Base-by-base conservation (phyloP, 2,329 filamentous ascomycete genomes). In the Magnaporthales sp. region DNA sequence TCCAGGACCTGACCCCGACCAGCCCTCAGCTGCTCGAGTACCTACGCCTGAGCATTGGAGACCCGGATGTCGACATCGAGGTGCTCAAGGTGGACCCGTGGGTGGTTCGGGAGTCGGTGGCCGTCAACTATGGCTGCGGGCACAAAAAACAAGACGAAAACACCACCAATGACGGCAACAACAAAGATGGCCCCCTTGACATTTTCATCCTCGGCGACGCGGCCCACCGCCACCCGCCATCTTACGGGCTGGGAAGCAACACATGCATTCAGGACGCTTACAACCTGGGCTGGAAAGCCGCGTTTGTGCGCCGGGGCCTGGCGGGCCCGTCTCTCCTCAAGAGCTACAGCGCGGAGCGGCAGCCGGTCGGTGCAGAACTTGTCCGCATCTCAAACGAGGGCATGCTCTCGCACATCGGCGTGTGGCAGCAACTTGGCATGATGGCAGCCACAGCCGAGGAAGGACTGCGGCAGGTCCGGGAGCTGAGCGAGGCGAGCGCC, bases 241-340 rank as follows among this genome's bases (percentile, higher is more conserved):
- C 81, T n/a, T 84, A 86, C 70, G 85, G 84, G 0, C 77, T 87
- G 0, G 84, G 85, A 1, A 82, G 80, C 29, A 87, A 87, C 70
- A 87, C 84, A 0, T 86, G 84, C 68, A 81, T 86, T 27, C 82
- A 85, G 70, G 84, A 86, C 69, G 81, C 83, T 0, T 83, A 78
- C 73, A 86, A 86, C 69, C 56, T 60, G 56, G 56, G 56, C 6
- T 60, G 56, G 56, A 60, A 60, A 75, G 83, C 4, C 24, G 78
- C 80, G 1, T 81, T 82, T 68, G 82, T 83, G 46, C 72, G 66
- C 68, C 77, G 70, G 72, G 69, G 79, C 64, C 72, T 74, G 68
- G 80, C 80, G 0, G 70, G 70, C 1, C 73, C 73, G 0, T 69
- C 71, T 1, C 73, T 84, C 0, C 76, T 85, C 3, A 73, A 77